Percentiles rank a stretch among this genome's conserved stretches.
These are phyloP conservation scores for Psilocybe subaeruginosa DNA, from an alignment of 768 basidiomycete genomes.

Conservation along the genomic window DNA sequence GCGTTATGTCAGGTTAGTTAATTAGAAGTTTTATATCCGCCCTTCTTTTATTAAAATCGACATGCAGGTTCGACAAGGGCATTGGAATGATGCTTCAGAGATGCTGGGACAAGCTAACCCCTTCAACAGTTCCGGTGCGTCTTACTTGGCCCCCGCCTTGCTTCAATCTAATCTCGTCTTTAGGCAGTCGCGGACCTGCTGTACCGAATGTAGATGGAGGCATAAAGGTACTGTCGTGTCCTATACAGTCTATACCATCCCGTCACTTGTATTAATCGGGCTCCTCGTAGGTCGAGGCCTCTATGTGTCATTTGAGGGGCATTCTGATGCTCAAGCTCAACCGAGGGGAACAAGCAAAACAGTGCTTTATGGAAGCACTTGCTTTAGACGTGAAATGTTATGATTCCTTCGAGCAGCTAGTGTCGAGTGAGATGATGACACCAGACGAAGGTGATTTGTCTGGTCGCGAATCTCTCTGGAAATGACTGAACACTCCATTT, in stretches of 20 bases:
- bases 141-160: background rate
- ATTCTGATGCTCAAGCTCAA: constrained; percentile 93
- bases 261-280: background rate
- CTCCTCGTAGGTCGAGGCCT: constrained; percentile 83
- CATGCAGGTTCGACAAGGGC: constrained; percentile 77
- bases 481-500: background rate
- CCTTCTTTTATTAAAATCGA: background rate
- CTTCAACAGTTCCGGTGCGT: constrained; percentile 69
- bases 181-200: constrained; percentile 68
- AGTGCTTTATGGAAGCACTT: constrained; percentile 95
- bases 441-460: constrained; percentile 81
- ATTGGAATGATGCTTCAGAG: constrained; percentile 90
- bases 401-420: constrained; percentile 89
- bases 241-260: background rate
- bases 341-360: constrained; percentile 87
- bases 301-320: constrained; percentile 94
- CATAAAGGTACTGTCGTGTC: constrained; percentile 70
- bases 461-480: background rate
- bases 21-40: background rate
- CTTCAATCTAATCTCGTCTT: constrained; percentile 3
- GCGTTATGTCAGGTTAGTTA: constrained; percentile 86
- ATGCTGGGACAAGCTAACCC: constrained; percentile 94
- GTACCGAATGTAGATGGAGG: constrained; percentile 88
- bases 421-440: constrained; percentile 95
- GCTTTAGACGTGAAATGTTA: constrained; percentile 96